Conservation (phyloP, 164 flowering plant species). For the Buxus sempervirens region DNA sequence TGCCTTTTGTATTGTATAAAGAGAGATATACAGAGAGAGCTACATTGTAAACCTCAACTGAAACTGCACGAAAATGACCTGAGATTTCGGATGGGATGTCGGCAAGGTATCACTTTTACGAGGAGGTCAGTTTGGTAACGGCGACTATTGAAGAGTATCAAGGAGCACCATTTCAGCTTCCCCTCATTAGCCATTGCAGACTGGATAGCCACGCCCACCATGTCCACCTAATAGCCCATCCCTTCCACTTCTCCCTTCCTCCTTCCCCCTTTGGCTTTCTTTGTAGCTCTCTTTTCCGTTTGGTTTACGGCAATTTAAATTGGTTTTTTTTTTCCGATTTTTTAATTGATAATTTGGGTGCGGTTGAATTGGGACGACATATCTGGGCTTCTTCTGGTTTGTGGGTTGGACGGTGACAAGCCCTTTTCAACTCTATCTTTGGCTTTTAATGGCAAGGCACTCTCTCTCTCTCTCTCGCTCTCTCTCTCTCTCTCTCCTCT, state of each 20-base stretch:
- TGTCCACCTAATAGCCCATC: constrained; percentile 6
- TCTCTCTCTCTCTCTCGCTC: constrained; percentile 15
- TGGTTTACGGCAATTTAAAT: neutral
- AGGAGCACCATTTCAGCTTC: neutral
- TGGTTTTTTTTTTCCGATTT: neutral
- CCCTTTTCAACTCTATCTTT: constrained; percentile 55
- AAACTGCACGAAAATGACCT: constrained; percentile 35
- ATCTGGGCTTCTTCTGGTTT: constrained; percentile 9
- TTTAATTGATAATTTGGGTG: neutral
- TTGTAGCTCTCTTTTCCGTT: constrained; percentile 5
- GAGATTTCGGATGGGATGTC: constrained; percentile 15
- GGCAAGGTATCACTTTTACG: constrained; percentile 18
- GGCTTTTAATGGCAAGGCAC: constrained; percentile 27
- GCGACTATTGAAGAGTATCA: constrained; percentile 2
- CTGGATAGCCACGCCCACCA: neutral
- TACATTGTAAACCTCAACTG: constrained; percentile 47
- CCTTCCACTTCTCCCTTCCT: neutral
- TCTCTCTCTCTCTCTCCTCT: too few species aligned
- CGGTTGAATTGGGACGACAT: constrained; percentile 14
- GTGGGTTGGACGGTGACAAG: constrained; percentile 49
- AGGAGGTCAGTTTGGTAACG: constrained; percentile 32
- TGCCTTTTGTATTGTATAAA: constrained; percentile 45
- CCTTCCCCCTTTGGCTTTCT: neutral
- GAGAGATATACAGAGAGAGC: constrained; percentile 35
- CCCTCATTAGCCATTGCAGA: constrained; percentile 24